Evolutionary conservation across 129 eudicot species (phyloP), one percentile per base, ranked within the genome.

Genomic region (Flaveria linearis): DNA sequence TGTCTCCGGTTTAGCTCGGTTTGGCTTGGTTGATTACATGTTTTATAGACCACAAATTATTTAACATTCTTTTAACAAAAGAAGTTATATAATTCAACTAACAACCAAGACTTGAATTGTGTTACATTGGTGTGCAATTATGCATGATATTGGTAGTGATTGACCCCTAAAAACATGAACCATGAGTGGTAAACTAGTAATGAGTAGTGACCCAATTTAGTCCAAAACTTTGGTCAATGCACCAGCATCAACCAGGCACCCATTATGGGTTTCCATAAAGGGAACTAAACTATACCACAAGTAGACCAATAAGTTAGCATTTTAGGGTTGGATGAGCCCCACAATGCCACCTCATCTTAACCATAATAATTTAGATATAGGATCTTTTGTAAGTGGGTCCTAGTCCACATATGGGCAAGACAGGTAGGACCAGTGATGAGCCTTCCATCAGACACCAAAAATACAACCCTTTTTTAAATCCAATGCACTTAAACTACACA

Each of bases 381-480:
- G 33, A 69, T 53, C 52, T 53, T 82, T 70, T 12, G 30, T 41
- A 69, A 66, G 10, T 45, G 71, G 75, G 79, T 9, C 60, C 79
- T 43, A 4, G 14, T n/a, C 22, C 63, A 63, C 78, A 76, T 63
- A 73, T 71, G 74, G 71, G 64, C 30, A 70, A 55, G 74, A 82
- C 82, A 82, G 78, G 85, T 76, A 82, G 85, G 85, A 76, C 85
- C 85, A 71, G 56, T 60, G 72, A 60, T 5, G 41, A 36, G 41
- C 41, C 41, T 36, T 36, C 41, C 41, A 36, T 36, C 41, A 36
- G 41, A 36, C 41, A 75, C 64, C 20, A 57, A 6, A 58, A 16
- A 72, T 18, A 17, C 63, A 46, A 36, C 76, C 78, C 72, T 76
- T 72, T 62, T 56, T 15, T 56, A 36, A 72, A 60, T 77, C 79